Evolutionary conservation across 768 basidiomycete species (phyloP), one percentile per base, ranked within the genome.

Genomic region (Mycena epipterygia): DNA sequence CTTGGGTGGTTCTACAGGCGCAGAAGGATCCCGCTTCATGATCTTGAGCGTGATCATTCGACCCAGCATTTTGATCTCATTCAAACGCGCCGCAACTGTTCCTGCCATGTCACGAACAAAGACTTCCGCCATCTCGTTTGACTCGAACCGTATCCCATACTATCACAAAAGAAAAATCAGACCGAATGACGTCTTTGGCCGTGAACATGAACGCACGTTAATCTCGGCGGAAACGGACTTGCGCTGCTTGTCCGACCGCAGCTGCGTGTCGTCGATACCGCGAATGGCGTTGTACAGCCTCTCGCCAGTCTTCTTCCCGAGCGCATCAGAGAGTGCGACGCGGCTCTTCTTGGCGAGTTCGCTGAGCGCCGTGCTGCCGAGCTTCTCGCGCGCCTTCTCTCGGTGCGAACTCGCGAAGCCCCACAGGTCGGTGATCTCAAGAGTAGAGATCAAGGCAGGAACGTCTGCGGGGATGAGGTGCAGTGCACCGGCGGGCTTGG

Each of bases 121-220:
- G 3, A 83, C 80, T 77, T 95, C 91, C 8, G 94, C 95, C 77
- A 98, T 92, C 41, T 91, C 91, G 65, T 91, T 86, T 64, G 90
- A 90, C 75, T 93, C 89, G 79, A 99, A 99, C 5, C 98, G 91
- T 64, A 99, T 98, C 0, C 96, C 98, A 78, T 98, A 99, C 96
- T 98, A 64, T 37, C 1, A 19, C 32, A 60, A 30, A 3, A 0
- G 7, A 17, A 30, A 46, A 42, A 17, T 35, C 19, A 56, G 41
- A 60, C 14, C 9, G 16, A 32, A 16, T 42, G n/a, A 53, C 46
- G 37, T n/a, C n/a, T n/a, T n/a, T 57, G n/a, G 39, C 19, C 64
- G 58, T 23, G 42, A 49, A 23, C 33, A 12, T 35, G 41, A 9
- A 87, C 95, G 77, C 74, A 97, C 96, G 76, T 96, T 99, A 75